Evolutionary conservation across 2,329 filamentous ascomycete species (phyloP).

Genomic region (Neonectria ditissima): DNA sequence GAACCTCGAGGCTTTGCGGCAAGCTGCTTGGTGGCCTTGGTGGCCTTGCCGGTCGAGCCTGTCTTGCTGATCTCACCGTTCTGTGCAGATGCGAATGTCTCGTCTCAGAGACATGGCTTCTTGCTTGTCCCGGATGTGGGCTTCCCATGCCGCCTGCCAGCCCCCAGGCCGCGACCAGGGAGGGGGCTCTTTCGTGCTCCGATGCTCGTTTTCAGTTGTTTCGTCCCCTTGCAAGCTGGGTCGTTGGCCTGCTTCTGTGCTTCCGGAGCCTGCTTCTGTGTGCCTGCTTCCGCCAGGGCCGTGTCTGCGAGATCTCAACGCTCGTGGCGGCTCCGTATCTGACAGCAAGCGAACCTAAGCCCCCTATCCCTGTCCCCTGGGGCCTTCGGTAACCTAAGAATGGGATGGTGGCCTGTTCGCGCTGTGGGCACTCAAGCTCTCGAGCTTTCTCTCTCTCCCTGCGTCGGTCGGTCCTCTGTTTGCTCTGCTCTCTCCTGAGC

Average conservation of each 20-base stretch:
- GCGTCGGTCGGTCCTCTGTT: neutral
- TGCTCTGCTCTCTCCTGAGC: neutral
- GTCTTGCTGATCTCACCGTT: slow-evolving; percentile 9
- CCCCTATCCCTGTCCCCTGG: slow-evolving; percentile 18
- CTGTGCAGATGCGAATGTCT: slow-evolving; percentile 16
- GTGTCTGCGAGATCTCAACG: slow-evolving; percentile 35
- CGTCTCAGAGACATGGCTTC: slow-evolving; percentile 13
- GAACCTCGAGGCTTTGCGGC: neutral
- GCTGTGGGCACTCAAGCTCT: neutral
- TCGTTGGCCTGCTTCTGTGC: neutral
- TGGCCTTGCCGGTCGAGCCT: neutral
- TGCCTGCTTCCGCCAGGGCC: slow-evolving; percentile 5
- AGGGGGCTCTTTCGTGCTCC: neutral
- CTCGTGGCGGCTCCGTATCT: slow-evolving; percentile 35
- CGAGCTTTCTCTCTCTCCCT: no score
- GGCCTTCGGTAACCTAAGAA: slow-evolving; percentile 18
- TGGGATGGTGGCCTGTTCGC: slow-evolving; percentile 6
- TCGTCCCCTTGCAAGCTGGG: neutral
- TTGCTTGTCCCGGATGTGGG: slow-evolving; percentile 3
- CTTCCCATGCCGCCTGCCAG: neutral
- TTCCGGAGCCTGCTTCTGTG: slow-evolving; percentile 1
- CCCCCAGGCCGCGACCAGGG: slow-evolving; percentile 4
- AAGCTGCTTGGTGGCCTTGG: neutral
- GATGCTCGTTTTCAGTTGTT: slow-evolving; percentile 2
- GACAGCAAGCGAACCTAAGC: slow-evolving; percentile 27